phyloP scores from a whole-genome alignment of 1,284 basidiomycete genomes.

The Wallemia hederae region DNA sequence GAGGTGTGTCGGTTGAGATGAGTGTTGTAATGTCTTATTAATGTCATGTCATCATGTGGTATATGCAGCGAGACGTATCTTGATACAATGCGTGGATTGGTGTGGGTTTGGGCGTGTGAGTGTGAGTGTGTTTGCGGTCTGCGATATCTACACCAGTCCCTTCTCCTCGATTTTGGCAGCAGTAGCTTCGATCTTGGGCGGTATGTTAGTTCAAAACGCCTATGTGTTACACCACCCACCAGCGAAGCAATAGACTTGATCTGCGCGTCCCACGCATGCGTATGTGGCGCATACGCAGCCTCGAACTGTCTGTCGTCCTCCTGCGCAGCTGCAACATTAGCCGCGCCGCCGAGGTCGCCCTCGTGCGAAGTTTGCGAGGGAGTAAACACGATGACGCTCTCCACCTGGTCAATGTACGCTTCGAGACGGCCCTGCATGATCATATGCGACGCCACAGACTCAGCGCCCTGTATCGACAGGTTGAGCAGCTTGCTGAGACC shows the following conservation, averaged over 20 bases:
- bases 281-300: neutral
- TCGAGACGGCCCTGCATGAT: conserved; percentile 10
- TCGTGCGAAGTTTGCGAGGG: neutral
- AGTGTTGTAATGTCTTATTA: neutral
- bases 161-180: neutral
- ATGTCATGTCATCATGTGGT: too few species aligned
- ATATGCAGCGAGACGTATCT: too few species aligned
- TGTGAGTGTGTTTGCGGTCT: too few species aligned
- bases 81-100: too few species aligned
- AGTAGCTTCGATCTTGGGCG: neutral
- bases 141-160: neutral
- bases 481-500: conserved; percentile 61
- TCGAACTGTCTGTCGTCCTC: neutral
- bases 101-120: too few species aligned
- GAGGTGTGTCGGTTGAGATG: neutral
- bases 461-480: conserved; percentile 32
- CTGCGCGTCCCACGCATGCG: neutral
- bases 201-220: too few species aligned
- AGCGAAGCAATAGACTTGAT: neutral
- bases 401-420: conserved; percentile 11
- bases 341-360: neutral
- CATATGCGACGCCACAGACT: conserved; percentile 12
- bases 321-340: neutral
- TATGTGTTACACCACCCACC: neutral
- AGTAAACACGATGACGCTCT: conserved; percentile 9